Base-by-base conservation (phyloP, 352 stramenopile genomes). In the Phytophthora tubulina region DNA sequence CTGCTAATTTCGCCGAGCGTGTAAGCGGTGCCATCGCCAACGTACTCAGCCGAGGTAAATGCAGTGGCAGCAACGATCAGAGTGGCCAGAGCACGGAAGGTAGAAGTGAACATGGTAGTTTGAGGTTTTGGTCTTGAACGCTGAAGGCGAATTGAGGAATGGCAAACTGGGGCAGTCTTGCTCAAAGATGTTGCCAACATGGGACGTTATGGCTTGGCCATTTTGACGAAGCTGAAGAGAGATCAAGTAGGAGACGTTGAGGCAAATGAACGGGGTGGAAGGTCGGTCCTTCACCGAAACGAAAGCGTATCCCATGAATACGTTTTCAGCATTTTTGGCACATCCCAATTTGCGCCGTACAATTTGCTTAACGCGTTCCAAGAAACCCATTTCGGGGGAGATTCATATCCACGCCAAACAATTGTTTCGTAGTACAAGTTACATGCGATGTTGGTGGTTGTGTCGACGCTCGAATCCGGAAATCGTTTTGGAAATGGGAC, bases 1-100 rank as follows among this genome's bases (percentile, higher is more conserved):
- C 52, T 63, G 44, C 50, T 63, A 3, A 79, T 46, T 44, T 53
- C 32, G 21, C 67, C 67, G 42, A 85, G 80, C 3, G 72, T 84
- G 65, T 90, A 90, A 2, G 74, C 60, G 7, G 82, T 88, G 54
- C 78, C 77, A 21, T 87, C 79, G 8, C 79, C 79, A 44, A 76
- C 85, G 33, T 56, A 70, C 35, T 73, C 65, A 13, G 70, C 53
- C 17, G 70, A 67, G 35, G 38, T 9, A 3, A 21, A 45, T 13
- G 21, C 11, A 4, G 45, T 52, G 7, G 35, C 44, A 15, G 50
- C 39, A 32, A 38, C 17, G 32, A 27, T 50, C 27, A 73, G 38
- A 6, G 50, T 13, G 17, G 55, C 36, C 3, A 72, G 38, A 57
- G 52, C 5, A 17, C 61, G 52, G 38, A 62, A 53, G 21, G 13